phyloP scores from a whole-genome alignment of 768 basidiomycete genomes.

The Hortiboletus campestris region DNA sequence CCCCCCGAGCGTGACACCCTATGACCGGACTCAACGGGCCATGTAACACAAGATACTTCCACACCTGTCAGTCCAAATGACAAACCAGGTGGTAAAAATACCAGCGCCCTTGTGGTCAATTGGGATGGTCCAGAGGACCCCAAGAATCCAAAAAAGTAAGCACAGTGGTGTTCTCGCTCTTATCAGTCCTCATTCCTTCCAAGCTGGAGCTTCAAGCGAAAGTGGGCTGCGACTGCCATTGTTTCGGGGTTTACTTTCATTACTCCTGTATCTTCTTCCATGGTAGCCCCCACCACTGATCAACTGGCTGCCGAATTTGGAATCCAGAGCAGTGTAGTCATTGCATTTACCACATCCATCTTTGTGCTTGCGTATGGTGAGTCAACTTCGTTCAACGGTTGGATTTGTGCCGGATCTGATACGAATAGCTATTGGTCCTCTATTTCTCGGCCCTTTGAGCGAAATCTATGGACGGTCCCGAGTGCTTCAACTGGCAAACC shows the following conservation, averaged over 20 bases:
- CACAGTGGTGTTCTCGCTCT: neutral
- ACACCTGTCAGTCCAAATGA: neutral
- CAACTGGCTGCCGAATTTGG: conserved; percentile 54
- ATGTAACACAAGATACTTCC: neutral
- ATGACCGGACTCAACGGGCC: neutral
- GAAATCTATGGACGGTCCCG: conserved; percentile 69
- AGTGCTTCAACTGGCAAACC: conserved; percentile 61
- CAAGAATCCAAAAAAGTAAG: conserved; percentile 57
- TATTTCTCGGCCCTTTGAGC: conserved; percentile 57
- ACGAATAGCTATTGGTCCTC: conserved; percentile 28
- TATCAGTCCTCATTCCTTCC: neutral
- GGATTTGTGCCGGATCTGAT: neutral
- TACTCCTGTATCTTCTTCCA: conserved; percentile 66
- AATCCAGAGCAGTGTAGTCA: conserved; percentile 46
- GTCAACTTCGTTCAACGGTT: conserved; percentile 4
- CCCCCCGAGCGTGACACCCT: conserved; percentile 12
- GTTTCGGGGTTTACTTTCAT: conserved; percentile 71
- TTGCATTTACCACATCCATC: conserved; percentile 59
- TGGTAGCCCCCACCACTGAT: conserved; percentile 63
- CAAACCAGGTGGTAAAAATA: neutral
- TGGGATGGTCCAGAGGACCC: conserved; percentile 66
- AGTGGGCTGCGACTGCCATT: conserved; percentile 65
- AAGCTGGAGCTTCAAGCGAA: conserved; percentile 57
- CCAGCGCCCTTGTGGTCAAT: conserved; percentile 40
- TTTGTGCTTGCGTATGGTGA: conserved; percentile 61